Evolutionary conservation across 2,329 filamentous ascomycete genomes (phyloP), one percentile per base, ranked within the genome.

Genomic region (Annulohypoxylon truncatum): DNA sequence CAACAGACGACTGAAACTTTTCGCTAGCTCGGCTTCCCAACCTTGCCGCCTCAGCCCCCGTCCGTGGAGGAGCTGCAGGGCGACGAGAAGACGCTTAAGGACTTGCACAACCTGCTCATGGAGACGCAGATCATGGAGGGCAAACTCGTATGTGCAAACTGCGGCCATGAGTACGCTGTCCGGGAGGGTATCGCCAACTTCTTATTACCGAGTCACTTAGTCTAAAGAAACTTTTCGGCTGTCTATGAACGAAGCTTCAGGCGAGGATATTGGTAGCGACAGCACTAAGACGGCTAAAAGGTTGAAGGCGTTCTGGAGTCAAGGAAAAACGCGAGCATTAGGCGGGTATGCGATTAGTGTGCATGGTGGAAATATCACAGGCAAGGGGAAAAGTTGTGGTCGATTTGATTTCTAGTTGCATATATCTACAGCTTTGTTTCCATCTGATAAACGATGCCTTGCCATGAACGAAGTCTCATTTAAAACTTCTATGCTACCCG

Each of bases 141-240:
- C 2, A 95, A 92, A 80, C 84, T 99, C 70, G 92, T 94, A 4
- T 99, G 96, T 78, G 94, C 88, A 50, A 92, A 92, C 79, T 99
- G 96, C 77, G 93, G 92, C 50, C 95, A 98, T 77, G 93, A 97
- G 82, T 99, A 98, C 80, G 89, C 89, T 64, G 90, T 99, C 68
- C 94, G 96, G 77, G 95, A 99, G 81, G 96, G 96, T 4, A 97
- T 98, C 78, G 93, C 94, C 64, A 98, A 98, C 80, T 99, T 99
- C 76, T 81, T 99, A 77, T 81, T 99, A 72, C 96, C 96, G 10
- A 96, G 92, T 74, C 96, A 99, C 82, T 81, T 99, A 79, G 96
- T 94, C 48, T 89, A 77, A 80, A 1, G 28, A 8, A 28, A 29
- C 10, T 50, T 7, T 20, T 8, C 7, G 6, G 13, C 7, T 4